phyloP scores from a whole-genome alignment of 2,329 filamentous ascomycete species.

The Neonectria ditissima region DNA sequence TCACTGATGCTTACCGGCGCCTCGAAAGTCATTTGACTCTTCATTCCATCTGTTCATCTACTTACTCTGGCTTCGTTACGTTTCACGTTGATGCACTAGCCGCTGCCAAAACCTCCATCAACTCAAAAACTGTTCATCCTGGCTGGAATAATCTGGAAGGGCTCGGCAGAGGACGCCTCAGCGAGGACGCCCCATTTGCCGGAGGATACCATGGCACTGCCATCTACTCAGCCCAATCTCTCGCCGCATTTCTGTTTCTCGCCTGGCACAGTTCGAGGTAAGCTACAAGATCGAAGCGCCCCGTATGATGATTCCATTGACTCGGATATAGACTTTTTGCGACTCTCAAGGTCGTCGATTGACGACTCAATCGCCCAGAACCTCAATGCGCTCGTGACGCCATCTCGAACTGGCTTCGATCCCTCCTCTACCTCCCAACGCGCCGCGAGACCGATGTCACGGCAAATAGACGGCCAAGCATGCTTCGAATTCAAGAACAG shows the following conservation, averaged over 20 bases:
- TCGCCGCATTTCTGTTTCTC: slow-evolving; percentile 85
- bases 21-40: slow-evolving; percentile 9
- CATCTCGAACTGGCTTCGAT: slow-evolving; percentile 79
- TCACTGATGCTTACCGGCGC: slow-evolving; percentile 33
- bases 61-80: slow-evolving; percentile 10
- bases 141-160: slow-evolving; percentile 64
- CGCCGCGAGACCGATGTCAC: slow-evolving; percentile 61
- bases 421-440: slow-evolving; percentile 79
- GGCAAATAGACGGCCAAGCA: slow-evolving; percentile 68
- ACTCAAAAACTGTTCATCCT: slow-evolving; percentile 50
- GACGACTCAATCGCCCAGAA: slow-evolving; percentile 96
- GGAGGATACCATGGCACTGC: slow-evolving; percentile 59
- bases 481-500: slow-evolving; percentile 81
- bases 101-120: neutral
- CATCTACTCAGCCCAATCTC: slow-evolving; percentile 63
- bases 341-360: slow-evolving; percentile 83
- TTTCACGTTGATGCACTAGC: slow-evolving; percentile 27
- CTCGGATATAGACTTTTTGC: slow-evolving; percentile 81
- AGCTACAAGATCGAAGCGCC: slow-evolving; percentile 31
- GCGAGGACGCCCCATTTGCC: slow-evolving; percentile 44
- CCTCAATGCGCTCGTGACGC: slow-evolving; percentile 88
- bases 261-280: slow-evolving; percentile 75
- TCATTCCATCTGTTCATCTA: neutral
- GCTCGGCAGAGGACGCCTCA: slow-evolving; percentile 54
- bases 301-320: slow-evolving; percentile 22